Evolutionary conservation across 768 basidiomycete species (phyloP).

Genomic region (Pleurotus sapidus): DNA sequence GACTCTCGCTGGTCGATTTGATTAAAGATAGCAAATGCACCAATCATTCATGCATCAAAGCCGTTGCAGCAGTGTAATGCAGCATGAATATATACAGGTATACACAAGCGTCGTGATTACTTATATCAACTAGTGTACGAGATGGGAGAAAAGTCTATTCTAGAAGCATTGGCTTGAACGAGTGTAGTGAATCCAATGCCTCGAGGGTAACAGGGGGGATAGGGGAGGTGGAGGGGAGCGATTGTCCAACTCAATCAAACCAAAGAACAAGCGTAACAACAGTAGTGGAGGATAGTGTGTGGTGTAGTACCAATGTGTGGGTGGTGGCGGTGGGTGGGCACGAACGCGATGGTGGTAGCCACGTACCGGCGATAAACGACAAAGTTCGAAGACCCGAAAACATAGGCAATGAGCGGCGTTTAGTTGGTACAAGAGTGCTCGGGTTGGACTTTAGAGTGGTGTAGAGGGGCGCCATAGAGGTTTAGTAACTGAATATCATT

Average conservation of each 20-base stretch:
- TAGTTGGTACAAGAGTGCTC: not conserved
- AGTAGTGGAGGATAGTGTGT: no score
- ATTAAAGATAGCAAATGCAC: no score
- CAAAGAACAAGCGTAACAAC: no score
- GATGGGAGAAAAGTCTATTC: not conserved
- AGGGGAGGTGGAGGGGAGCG: no score
- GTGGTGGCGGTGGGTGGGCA: no score
- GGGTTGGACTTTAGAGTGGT: not conserved
- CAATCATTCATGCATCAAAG: not conserved
- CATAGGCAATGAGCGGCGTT: not conserved
- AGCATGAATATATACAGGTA: not conserved
- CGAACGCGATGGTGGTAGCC: no score
- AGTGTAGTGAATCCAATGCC: not conserved
- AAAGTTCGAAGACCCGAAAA: not conserved
- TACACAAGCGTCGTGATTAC: not conserved
- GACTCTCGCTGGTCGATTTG: no score
- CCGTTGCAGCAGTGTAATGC: not conserved
- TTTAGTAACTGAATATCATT: constrained; percentile 74
- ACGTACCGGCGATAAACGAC: no score
- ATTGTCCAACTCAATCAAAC: no score
- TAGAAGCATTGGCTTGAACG: not conserved
- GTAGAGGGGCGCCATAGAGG: not conserved
- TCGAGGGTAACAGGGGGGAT: not conserved
- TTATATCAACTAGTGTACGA: not conserved
- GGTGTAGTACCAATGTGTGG: no score